These are phyloP conservation scores for Penicillium sp. DNA, from an alignment of 2,329 filamentous ascomycete genomes.

Conservation along the genomic window DNA sequence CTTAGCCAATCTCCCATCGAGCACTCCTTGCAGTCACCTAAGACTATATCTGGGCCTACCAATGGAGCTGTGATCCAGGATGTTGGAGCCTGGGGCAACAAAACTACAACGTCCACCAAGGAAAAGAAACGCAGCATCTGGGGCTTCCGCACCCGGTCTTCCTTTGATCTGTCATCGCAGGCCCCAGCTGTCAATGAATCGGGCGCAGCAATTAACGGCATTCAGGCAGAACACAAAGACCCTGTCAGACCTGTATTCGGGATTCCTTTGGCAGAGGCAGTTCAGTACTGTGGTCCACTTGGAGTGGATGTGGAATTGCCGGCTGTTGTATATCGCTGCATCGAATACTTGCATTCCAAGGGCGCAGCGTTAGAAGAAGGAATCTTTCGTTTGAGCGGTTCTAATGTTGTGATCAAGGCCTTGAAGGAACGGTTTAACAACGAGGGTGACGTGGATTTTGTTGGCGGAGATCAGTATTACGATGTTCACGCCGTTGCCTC, in stretches of 20 bases:
- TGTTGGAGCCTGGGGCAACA: slow-evolving; percentile 82
- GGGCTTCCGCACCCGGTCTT: slow-evolving; percentile 67
- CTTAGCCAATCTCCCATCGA: slow-evolving; percentile 20
- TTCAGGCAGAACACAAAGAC: slow-evolving; percentile 50
- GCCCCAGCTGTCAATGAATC: slow-evolving; percentile 33
- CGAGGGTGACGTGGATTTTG: slow-evolving; percentile 85
- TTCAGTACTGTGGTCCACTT: slow-evolving; percentile 71
- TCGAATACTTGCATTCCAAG: slow-evolving; percentile 86
- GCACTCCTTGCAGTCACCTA: slow-evolving; percentile 42
- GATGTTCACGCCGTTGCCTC: slow-evolving; percentile 96
- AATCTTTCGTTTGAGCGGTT: slow-evolving; percentile 96
- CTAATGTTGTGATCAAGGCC: slow-evolving; percentile 88
- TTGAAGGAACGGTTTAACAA: slow-evolving; percentile 90
- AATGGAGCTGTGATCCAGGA: slow-evolving; percentile 85
- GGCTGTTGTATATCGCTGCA: slow-evolving; percentile 90
- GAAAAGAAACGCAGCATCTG: slow-evolving; percentile 77
- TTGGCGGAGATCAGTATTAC: slow-evolving; percentile 77
- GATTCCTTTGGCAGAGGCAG: slow-evolving; percentile 79
- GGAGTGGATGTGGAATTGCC: slow-evolving; percentile 77
- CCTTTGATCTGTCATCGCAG: slow-evolving; percentile 59
- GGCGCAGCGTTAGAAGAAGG: slow-evolving; percentile 84
- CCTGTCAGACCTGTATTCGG: slow-evolving; percentile 77
- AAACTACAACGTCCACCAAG: slow-evolving; percentile 63
- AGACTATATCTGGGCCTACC: slow-evolving; percentile 77
- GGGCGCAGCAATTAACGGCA: slow-evolving; percentile 50